phyloP scores from a whole-genome alignment of 192 early-diverging fungal species.

The Gonapodya sp. region DNA sequence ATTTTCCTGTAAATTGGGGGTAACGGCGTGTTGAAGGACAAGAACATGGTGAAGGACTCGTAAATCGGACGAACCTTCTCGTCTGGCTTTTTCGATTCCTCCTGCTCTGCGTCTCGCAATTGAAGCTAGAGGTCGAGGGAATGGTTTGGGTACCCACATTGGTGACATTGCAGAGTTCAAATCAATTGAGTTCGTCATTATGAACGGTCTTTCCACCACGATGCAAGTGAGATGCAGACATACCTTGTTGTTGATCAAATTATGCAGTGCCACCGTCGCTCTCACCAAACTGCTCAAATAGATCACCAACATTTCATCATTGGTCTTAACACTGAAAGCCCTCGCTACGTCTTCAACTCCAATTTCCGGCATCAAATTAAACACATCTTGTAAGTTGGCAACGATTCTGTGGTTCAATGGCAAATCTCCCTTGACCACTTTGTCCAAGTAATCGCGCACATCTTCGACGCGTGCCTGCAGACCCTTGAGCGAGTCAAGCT shows the following conservation, averaged over 20 bases:
- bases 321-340: slow-evolving; percentile 85
- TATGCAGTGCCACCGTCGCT: slow-evolving; percentile 92
- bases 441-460: slow-evolving; percentile 77
- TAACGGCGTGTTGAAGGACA: no score
- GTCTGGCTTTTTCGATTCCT: slow-evolving; percentile 18
- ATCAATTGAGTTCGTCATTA: neutral
- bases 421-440: slow-evolving; percentile 73
- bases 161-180: neutral
- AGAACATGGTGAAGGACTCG: no score
- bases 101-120: slow-evolving; percentile 5
- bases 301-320: slow-evolving; percentile 91
- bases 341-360: slow-evolving; percentile 64
- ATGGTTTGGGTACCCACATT: neutral
- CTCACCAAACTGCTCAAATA: slow-evolving; percentile 87
- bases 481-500: slow-evolving; percentile 85
- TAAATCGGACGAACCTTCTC: no score
- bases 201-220: neutral
- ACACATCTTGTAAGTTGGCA: slow-evolving; percentile 97
- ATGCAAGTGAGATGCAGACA: slow-evolving; percentile 39
- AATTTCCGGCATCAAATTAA: slow-evolving; percentile 92
- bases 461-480: slow-evolving; percentile 76
- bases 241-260: slow-evolving; percentile 96
- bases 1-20: no score
- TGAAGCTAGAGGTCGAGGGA: neutral
- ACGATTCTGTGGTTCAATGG: slow-evolving; percentile 96